These are phyloP conservation scores for Jimgerdemannia lactiflua DNA, from an alignment of 192 early-diverging fungal species.

Conservation along the genomic window DNA sequence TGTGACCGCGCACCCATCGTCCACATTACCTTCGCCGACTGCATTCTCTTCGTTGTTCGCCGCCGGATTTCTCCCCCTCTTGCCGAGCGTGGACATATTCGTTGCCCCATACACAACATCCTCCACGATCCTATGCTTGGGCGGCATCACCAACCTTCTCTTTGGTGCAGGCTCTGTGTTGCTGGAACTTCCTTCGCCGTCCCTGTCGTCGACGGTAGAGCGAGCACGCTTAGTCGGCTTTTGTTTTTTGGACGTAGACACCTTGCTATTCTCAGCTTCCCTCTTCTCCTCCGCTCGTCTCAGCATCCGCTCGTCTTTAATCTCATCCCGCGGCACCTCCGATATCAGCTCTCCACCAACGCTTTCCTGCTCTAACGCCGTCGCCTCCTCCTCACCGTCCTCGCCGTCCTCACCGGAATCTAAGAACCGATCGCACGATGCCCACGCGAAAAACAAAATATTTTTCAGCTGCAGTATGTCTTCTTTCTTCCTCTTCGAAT, in stretches of 20 bases:
- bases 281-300: neutral
- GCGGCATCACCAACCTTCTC: no score
- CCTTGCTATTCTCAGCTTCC: neutral
- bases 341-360: neutral
- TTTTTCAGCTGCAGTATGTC: conserved; percentile 46
- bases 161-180: neutral
- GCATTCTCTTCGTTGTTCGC: no score
- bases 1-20: no score
- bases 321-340: neutral
- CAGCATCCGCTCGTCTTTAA: neutral
- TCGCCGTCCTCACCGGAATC: no score
- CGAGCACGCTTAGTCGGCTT: no score
- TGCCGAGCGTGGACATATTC: no score
- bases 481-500: conserved; percentile 26
- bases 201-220: neutral
- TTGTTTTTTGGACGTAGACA: no score
- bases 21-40: no score
- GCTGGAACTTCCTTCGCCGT: neutral
- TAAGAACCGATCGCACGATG: neutral
- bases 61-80: no score
- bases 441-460: conserved; percentile 19
- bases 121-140: neutral
- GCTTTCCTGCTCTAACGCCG: neutral
- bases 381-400: no score
- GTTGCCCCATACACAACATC: neutral